A percentile compares a stretch with the other conserved stretches of the same genome.
These are phyloP conservation scores for Teratosphaeria nubilosa DNA, from an alignment of 2,329 filamentous ascomycete genomes.

Conservation along the genomic window DNA sequence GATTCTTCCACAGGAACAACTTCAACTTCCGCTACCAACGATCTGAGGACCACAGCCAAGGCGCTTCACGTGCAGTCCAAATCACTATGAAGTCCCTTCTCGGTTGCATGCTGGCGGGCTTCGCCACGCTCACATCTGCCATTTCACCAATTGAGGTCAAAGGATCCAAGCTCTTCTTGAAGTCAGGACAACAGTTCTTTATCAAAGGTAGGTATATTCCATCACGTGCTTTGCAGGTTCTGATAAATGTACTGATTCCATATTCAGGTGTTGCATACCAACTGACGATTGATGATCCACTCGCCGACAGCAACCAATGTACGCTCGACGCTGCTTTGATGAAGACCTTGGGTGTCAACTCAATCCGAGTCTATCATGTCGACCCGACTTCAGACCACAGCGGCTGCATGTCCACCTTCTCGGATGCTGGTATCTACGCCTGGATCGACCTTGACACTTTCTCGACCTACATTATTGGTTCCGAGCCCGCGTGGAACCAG, in stretches of 20 bases:
- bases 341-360: slow-evolving; percentile 70
- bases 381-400: slow-evolving; percentile 60
- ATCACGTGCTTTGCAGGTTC: slow-evolving; percentile 27
- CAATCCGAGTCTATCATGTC: slow-evolving; percentile 83
- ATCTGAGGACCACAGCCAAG: neutral
- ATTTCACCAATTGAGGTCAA: slow-evolving; percentile 25
- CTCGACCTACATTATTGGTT: slow-evolving; percentile 48
- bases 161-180: slow-evolving; percentile 78
- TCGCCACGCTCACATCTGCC: neutral
- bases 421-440: slow-evolving; percentile 70
- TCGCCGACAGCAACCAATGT: slow-evolving; percentile 68
- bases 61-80: neutral
- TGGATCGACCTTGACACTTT: slow-evolving; percentile 77
- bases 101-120: neutral
- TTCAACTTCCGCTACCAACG: neutral
- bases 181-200: slow-evolving; percentile 71
- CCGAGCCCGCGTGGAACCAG: slow-evolving; percentile 57
- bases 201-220: slow-evolving; percentile 54
- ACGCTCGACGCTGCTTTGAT: slow-evolving; percentile 64
- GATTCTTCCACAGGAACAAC: neutral
- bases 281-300: slow-evolving; percentile 59
- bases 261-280: slow-evolving; percentile 31
- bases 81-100: neutral
- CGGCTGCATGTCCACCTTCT: slow-evolving; percentile 72
- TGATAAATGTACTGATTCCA: slow-evolving; percentile 11